Evolutionary conservation across 2,329 filamentous ascomycete species (phyloP).

Genomic region (Neonectria faginata): DNA sequence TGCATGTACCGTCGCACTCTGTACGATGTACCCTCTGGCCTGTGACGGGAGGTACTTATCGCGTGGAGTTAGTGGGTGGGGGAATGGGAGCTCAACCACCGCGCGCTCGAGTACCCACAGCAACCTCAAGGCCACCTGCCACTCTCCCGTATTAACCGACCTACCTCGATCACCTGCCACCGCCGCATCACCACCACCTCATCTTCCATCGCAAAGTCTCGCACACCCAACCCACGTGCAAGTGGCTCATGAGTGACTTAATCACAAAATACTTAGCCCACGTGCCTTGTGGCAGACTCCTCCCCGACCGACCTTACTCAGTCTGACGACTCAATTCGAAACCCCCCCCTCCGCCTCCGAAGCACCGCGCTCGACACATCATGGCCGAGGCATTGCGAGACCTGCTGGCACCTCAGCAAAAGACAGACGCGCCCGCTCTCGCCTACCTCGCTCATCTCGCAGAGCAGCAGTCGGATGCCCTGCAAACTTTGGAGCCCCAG

Average conservation of each 20-base stretch:
- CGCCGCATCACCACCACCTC: neutral
- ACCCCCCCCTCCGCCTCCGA: neutral
- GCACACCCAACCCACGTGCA: constrained; percentile 1
- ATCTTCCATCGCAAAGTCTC: neutral
- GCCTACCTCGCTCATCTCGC: constrained; percentile 83
- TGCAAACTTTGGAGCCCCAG: constrained; percentile 81
- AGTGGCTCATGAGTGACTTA: neutral
- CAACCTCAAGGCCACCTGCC: constrained; percentile 4
- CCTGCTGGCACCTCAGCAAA: constrained; percentile 48
- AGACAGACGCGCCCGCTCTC: constrained; percentile 65
- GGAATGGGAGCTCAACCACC: neutral
- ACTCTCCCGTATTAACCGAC: neutral
- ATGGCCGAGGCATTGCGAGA: constrained; percentile 55
- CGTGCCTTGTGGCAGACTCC: constrained; percentile 1
- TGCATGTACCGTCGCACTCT: neutral
- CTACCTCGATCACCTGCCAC: neutral
- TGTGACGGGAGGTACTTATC: neutral
- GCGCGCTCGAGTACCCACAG: neutral
- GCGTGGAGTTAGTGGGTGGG: neutral
- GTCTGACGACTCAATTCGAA: constrained; percentile 12
- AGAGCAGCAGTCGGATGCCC: constrained; percentile 78
- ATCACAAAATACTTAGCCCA: neutral
- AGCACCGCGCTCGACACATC: constrained; percentile 7
- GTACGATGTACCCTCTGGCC: neutral
- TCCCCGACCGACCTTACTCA: neutral